phyloP scores from a whole-genome alignment of 257 asterid species.

The Anisodus tanguticus region DNA sequence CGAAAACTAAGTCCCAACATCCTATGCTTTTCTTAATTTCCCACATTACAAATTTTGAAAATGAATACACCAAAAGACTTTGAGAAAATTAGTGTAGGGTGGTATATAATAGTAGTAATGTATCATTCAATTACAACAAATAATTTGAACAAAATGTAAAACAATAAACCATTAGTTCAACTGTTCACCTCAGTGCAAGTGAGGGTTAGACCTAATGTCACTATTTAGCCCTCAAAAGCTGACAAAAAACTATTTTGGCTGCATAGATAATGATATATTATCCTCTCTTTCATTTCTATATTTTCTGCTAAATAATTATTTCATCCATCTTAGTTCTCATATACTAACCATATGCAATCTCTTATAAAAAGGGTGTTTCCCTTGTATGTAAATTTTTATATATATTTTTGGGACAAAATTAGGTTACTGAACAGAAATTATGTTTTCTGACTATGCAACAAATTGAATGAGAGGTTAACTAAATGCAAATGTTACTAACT shows the following conservation, averaged over 20 bases:
- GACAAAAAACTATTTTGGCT: not conserved
- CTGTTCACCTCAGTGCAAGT: not conserved
- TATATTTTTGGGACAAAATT: not conserved
- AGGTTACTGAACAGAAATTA: not conserved
- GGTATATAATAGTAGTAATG: not conserved
- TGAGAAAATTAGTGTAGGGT: not conserved
- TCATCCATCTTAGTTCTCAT: not conserved
- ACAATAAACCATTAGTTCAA: conserved; percentile 23
- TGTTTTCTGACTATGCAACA: not conserved
- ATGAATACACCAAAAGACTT: not conserved
- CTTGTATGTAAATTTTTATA: not conserved
- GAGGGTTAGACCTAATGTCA: not conserved
- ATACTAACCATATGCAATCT: not conserved
- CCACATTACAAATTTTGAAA: not conserved
- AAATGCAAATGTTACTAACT: not conserved
- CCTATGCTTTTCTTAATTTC: conserved; percentile 20
- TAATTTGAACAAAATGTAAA: not conserved
- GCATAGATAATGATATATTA: not conserved
- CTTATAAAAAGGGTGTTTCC: not conserved
- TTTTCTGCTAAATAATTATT: not conserved
- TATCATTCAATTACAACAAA: conserved; percentile 9
- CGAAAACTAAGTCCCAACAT: conserved; percentile 17
- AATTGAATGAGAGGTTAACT: not conserved
- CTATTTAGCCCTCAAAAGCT: not conserved
- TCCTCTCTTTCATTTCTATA: not conserved